These are phyloP conservation scores for Yarrowia porcina DNA, from an alignment of 805 yeast genomes.

Conservation along the genomic window DNA sequence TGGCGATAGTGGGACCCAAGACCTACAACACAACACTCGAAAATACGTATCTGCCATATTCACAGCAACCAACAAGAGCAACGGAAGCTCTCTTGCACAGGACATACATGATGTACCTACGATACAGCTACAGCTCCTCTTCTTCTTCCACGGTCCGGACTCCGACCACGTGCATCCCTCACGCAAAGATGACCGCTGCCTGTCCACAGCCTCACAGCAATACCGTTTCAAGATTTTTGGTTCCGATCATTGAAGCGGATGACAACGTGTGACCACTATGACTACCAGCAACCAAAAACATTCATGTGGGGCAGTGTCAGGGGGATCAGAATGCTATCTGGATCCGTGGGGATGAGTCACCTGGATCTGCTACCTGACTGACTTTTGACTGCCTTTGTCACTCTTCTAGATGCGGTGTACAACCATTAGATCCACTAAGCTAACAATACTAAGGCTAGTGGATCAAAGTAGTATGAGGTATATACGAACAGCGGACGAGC, in stretches of 20 bases:
- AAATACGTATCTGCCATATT: too few relatives aligned
- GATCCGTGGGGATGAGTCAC: not conserved
- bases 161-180: slow-evolving; percentile 1
- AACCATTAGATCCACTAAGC: too few relatives aligned
- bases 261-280: slow-evolving; percentile 1
- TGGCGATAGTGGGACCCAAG: not conserved
- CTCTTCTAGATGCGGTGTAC: slow-evolving; percentile 2
- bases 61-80: not conserved
- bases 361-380: not conserved
- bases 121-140: too few relatives aligned
- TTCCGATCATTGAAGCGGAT: slow-evolving; percentile 13
- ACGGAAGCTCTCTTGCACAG: too few relatives aligned
- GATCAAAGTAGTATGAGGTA: not conserved
- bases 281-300: not conserved
- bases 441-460: not conserved
- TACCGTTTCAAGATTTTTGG: not conserved
- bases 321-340: not conserved
- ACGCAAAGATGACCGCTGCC: slow-evolving; percentile 19
- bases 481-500: too few relatives aligned
- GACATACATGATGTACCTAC: too few relatives aligned
- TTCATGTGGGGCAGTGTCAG: not conserved
- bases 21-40: not conserved
- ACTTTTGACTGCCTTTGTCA: not conserved
- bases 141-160: too few relatives aligned
- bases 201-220: slow-evolving; percentile 16